Base-by-base conservation (phyloP, 176 grass and related monocot species). In the Dactylis glomerata region DNA sequence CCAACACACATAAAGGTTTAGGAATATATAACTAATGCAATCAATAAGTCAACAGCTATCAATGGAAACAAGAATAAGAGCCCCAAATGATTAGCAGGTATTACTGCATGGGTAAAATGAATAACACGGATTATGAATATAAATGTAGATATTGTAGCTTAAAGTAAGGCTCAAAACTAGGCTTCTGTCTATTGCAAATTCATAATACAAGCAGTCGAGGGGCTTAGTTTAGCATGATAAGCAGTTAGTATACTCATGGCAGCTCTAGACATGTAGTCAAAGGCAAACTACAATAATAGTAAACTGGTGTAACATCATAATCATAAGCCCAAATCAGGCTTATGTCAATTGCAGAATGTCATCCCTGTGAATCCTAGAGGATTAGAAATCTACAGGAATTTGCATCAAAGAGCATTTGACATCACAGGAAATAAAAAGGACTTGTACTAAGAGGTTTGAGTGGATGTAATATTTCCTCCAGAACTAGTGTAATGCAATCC, bases 21-120 rank as follows among this genome's bases (percentile, higher is more conserved):
- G 10, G 69, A 73, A 42, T 71, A 45, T 71, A 73, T 31, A 45
- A 34, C 30, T 28, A 74, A 20, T 49, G 52, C 52, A 73, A 63
- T 74, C 16, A 30, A 50, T 73, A 71, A 62, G 27, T 22, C 22
- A 81, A 36, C 5, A 31, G 10, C 23, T 51, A 45, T 83, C 23
- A 78, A 68, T 78, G 77, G 13, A 73, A 54, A 65, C 62, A 17
- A 28, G 49, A 79, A 83, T 50, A 72, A 28, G 66, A 88, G 47
- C 1, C 6, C 13, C 16, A 16, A 31, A 79, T 63, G 66, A 44
- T 81, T 83, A 55, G 31, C n/a, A 3, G 11, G 10, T 45, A 66
- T 54, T 76, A 24, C 42, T 64, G 44, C 20, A 63, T 78, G 70
- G 38, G 15, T 22, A 32, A 80, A 73, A 80, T 80, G 62, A 73